Conservation (phyloP, 805 yeast species). For the Yamadazyma akitaensis region DNA sequence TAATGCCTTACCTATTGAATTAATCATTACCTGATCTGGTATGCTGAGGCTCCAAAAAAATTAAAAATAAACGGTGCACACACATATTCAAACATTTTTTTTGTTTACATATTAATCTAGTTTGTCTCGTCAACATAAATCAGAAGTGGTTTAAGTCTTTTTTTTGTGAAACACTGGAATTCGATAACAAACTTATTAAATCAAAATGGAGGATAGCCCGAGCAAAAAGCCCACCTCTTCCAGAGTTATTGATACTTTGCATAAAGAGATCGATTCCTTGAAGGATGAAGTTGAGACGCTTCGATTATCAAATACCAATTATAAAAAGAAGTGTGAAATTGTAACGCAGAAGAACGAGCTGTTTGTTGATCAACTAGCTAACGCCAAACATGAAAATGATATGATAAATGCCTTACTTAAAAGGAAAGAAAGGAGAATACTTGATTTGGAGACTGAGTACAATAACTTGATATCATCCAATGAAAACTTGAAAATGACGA, state of each 20-base stretch:
- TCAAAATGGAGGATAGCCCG: slow-evolving; percentile 22
- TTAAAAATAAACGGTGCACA: neutral
- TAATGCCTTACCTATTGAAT: neutral
- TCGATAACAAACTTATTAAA: neutral
- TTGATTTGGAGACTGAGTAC: slow-evolving; percentile 60
- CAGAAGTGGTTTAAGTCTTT: neutral
- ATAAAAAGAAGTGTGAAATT: slow-evolving; percentile 50
- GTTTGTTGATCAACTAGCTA: slow-evolving; percentile 61
- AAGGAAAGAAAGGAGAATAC: slow-evolving; percentile 66
- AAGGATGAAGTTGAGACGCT: slow-evolving; percentile 45
- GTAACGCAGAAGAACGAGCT: slow-evolving; percentile 49
- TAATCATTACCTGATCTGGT: neutral
- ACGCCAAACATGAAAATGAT: slow-evolving; percentile 74
- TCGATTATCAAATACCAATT: slow-evolving; percentile 41
- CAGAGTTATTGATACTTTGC: slow-evolving; percentile 52
- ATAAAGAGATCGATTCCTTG: slow-evolving; percentile 39
- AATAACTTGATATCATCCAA: slow-evolving; percentile 44
- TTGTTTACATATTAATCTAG: slow-evolving; percentile 6
- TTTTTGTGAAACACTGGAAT: neutral
- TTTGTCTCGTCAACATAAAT: slow-evolving; percentile 7
- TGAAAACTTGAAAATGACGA: slow-evolving; percentile 48
- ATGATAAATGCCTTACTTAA: slow-evolving; percentile 64
- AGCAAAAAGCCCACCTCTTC: slow-evolving; percentile 21
- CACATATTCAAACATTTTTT: neutral
- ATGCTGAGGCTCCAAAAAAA: neutral